Evolutionary conservation across 768 basidiomycete genomes (phyloP).

Genomic region (Boletus eberwhitei): DNA sequence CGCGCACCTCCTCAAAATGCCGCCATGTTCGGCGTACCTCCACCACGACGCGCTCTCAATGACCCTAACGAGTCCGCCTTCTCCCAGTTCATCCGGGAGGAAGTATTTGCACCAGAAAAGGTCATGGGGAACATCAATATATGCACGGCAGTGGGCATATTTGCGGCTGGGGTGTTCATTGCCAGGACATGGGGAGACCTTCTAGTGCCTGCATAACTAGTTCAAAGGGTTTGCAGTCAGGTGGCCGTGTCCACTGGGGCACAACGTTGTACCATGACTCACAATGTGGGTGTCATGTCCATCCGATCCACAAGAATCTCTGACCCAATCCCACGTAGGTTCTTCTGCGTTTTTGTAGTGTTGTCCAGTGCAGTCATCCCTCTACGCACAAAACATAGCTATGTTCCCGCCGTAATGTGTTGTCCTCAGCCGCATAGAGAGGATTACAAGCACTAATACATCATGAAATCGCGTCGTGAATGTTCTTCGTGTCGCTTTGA

Average conservation of each 20-base stretch:
- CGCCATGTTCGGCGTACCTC: conserved; percentile 45
- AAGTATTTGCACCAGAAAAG: conserved; percentile 73
- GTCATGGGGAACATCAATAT: conserved; percentile 71
- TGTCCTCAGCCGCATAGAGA: conserved; percentile 16
- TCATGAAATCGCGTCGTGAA: conserved; percentile 9
- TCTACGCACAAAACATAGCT: conserved; percentile 17
- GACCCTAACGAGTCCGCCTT: conserved; percentile 66
- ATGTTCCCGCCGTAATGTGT: conserved; percentile 19
- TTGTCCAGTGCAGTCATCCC: conserved; percentile 1
- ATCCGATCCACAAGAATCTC: not conserved
- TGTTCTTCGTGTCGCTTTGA: conserved; percentile 9
- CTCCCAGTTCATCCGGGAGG: conserved; percentile 51
- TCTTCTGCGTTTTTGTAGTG: not conserved
- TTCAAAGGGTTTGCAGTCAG: not conserved
- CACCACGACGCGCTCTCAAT: conserved; percentile 40
- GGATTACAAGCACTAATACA: conserved; percentile 16
- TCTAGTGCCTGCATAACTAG: conserved; percentile 58
- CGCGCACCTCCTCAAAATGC: conserved; percentile 57
- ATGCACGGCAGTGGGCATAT: conserved; percentile 60
- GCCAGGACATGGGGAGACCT: conserved; percentile 78
- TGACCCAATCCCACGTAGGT: conserved; percentile 5
- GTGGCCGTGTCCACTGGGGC: not conserved
- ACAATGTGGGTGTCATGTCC: conserved; percentile 4
- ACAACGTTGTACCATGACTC: not conserved
- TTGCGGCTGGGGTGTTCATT: conserved; percentile 65